These are phyloP conservation scores for Stygiomarasmius scandens DNA, from an alignment of 1,284 basidiomycete genomes.

Conservation along the genomic window DNA sequence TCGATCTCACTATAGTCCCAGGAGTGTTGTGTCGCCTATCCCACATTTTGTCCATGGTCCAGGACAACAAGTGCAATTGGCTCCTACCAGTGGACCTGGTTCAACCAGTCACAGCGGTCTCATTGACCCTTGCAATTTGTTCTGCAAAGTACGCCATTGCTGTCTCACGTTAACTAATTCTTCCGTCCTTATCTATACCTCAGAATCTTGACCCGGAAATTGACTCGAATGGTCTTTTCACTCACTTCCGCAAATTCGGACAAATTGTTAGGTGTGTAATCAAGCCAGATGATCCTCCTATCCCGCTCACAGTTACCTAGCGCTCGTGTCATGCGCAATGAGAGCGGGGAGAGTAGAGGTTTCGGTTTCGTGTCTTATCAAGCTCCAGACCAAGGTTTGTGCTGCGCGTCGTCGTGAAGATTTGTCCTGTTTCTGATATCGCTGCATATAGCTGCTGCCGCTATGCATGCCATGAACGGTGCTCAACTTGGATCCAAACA, in stretches of 20 bases:
- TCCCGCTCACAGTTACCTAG: slow-evolving; percentile 38
- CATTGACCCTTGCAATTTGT: slow-evolving; percentile 90
- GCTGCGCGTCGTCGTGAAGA: not conserved
- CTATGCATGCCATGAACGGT: slow-evolving; percentile 83
- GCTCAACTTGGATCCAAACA: slow-evolving; percentile 70
- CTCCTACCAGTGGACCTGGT: slow-evolving; percentile 72
- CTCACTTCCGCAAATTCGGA: slow-evolving; percentile 84
- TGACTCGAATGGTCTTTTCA: slow-evolving; percentile 80
- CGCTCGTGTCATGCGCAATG: slow-evolving; percentile 93
- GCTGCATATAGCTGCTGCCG: slow-evolving; percentile 55
- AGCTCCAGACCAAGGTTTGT: slow-evolving; percentile 78
- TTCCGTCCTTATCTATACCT: slow-evolving; percentile 4
- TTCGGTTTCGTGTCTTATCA: slow-evolving; percentile 96
- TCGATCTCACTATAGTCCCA: slow-evolving; percentile 31
- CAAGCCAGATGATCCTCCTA: not conserved
- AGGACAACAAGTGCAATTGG: slow-evolving; percentile 86
- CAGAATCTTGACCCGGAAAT: slow-evolving; percentile 87
- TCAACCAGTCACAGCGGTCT: slow-evolving; percentile 81
- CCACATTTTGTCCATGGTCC: slow-evolving; percentile 77
- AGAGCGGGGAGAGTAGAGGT: slow-evolving; percentile 80
- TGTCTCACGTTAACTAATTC: not conserved
- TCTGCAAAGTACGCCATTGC: slow-evolving; percentile 68
- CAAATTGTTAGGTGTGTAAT: slow-evolving; percentile 76
- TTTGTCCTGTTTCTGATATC: slow-evolving; percentile 7
- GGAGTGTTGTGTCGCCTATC: slow-evolving; percentile 17